phyloP scores from a whole-genome alignment of 202 grass and related monocot species.

The Brachypodium distachyon region DNA sequence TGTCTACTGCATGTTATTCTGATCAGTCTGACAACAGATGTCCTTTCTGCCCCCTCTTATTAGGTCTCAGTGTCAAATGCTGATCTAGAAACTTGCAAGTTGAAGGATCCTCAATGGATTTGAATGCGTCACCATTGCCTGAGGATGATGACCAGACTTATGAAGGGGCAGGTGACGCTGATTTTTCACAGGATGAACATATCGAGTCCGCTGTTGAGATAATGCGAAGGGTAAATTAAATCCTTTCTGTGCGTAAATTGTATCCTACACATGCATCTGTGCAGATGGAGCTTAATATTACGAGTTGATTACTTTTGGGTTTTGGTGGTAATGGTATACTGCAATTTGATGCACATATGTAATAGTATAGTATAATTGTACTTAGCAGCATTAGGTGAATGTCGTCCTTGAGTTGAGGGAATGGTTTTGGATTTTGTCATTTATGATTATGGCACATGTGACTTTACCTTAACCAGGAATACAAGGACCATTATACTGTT shows the following conservation, averaged over 20 bases:
- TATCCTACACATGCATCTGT: neutral
- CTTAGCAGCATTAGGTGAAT: neutral
- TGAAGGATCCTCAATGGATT: slow-evolving; percentile 35
- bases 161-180: slow-evolving; percentile 25
- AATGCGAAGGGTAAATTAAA: slow-evolving; percentile 48
- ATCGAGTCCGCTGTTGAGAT: slow-evolving; percentile 47
- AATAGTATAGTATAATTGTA: neutral
- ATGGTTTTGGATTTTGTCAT: neutral
- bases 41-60: neutral
- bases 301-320: neutral
- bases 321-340: neutral
- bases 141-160: slow-evolving; percentile 56
- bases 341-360: neutral
- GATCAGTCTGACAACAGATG: neutral
- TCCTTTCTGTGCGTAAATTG: neutral
- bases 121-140: slow-evolving; percentile 63
- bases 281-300: neutral
- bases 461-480: neutral
- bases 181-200: slow-evolving; percentile 38
- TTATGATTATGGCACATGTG: neutral
- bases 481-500: neutral
- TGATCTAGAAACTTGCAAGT: neutral
- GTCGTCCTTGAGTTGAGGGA: neutral
- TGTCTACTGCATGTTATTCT: neutral
- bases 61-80: neutral